Evolutionary conservation across 371 early-diverging fungal species (phyloP), one percentile per base, ranked within the genome.

Genomic region (Massospora cicadina): DNA sequence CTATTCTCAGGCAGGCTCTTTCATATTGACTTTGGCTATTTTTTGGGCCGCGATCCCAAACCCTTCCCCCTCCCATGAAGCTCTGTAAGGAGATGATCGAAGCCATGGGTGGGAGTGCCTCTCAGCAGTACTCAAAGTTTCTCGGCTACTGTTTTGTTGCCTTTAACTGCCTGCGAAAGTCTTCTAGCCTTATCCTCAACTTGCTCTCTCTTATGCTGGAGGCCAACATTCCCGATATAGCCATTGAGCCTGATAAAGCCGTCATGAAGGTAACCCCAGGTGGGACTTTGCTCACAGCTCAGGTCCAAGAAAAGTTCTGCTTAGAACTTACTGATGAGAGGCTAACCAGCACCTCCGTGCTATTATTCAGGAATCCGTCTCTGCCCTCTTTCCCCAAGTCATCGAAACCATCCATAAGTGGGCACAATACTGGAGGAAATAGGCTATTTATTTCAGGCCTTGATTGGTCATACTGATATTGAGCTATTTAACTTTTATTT

Each of bases 51-150:
- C 61, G 98, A 98, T 71, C 98, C 99, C 0, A 98, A 98, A 70
- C 97, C 97, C 7, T 97, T 97, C 77, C 95, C 96, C 32, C 97
- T 12, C 95, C 98, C 0, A 97, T 98, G 96, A 97, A 97, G 71
- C 83, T 98, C 29, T 93, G 91, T 70, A 93, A 92, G 71, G 98
- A 98, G 75, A 98, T 98, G 97, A 92, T 96, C 27, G 98, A 98
- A 68, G 93, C 90, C 0, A 95, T 98, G 96, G 96, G 96, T 54
- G 96, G 97, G 12, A 81, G 88, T 27, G 76, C 81, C 57, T 87
- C 89, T 1, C 79, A 76, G 17, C 81, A 84, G 63, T 95, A 91
- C 72, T 81, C 84, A 66, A 79, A 83, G 61, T 98, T 98, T 77
- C 81, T 84, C 69, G 83, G 86, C 58, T 89, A 89, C 70, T 93